phyloP scores from a whole-genome alignment of 2,329 filamentous ascomycete species.

The Raffaelea arxii region DNA sequence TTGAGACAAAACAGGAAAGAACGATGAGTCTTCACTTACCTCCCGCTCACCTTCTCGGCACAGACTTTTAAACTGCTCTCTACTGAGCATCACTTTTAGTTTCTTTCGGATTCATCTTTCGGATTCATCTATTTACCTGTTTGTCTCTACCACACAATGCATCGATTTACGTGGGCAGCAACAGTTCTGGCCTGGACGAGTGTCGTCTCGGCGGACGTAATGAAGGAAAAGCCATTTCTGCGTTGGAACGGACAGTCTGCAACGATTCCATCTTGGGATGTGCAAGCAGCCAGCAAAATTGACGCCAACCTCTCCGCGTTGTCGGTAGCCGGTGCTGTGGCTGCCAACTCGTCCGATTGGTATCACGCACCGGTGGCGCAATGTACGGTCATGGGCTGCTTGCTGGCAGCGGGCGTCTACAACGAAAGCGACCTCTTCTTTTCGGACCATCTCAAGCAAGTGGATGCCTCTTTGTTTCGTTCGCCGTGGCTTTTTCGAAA shows the following conservation, averaged over 20 bases:
- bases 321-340: slow-evolving; percentile 23
- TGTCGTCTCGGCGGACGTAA: too few species aligned
- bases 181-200: too few species aligned
- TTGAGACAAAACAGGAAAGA: too few species aligned
- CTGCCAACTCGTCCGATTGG: slow-evolving; percentile 40
- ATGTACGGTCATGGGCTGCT: slow-evolving; percentile 47
- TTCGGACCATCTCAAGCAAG: slow-evolving; percentile 31
- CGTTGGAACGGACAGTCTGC: slow-evolving; percentile 16
- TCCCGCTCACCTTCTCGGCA: too few species aligned
- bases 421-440: slow-evolving; percentile 45
- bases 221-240: slow-evolving; percentile 1
- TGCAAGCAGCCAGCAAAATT: slow-evolving; percentile 33
- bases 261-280: slow-evolving; percentile 35
- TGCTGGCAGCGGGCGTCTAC: slow-evolving; percentile 42
- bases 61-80: too few species aligned
- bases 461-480: slow-evolving; percentile 37
- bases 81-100: too few species aligned
- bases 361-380: slow-evolving; percentile 33
- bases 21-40: too few species aligned
- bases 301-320: slow-evolving; percentile 25
- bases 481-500: slow-evolving; percentile 50
- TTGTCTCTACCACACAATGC: too few species aligned
- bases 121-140: too few species aligned
- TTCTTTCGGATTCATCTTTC: too few species aligned
- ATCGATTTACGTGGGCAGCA: too few species aligned